Base-by-base conservation (phyloP, 2,329 filamentous ascomycete species). In the Calonectria hawksworthii region DNA sequence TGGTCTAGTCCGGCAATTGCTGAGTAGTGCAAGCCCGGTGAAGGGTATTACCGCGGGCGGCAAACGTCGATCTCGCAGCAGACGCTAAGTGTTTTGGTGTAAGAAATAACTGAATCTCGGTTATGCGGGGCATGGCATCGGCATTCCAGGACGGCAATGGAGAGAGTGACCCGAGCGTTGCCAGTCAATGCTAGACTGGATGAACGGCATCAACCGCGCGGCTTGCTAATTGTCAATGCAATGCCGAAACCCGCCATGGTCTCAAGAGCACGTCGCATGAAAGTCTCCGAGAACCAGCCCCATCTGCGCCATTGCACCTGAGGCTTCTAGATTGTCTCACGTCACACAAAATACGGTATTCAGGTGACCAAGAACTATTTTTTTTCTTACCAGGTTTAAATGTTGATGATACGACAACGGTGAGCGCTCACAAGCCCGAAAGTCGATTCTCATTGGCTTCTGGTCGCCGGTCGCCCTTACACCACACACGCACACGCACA, bases 51-150 rank as follows among this genome's bases (percentile, higher is more conserved):
- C 78, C 79, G 79, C 76, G 78, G 74, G 77, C 79, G 79, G 78
- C 79, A 80, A 76, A 80, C 77, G 79, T 81, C 78, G 79, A 80
- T 81, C 79, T 75, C 74, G 71, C 76, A 72, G 72, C 67, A 74
- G 65, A 77, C 76, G 77, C 78, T 80, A 80, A 70, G 61, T 61
- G 28, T 38, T 54, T 54, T 50, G 67, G 67, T 50, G 71, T 63
- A 61, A 63, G 66, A 68, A 66, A 59, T 69, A 70, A 52, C 52
- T 74, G 72, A 70, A 69, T 74, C 67, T 70, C 63, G 52, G 67
- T 59, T 67, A 66, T 66, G 72, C 67, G 67, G 61, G 51, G 61
- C 72, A 51, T 51, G 32, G 13, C 47, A 74, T 63, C 61, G 51
- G 51, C 51, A 74, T 61, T 70, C 72, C 67, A 66, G 50, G 61